These are phyloP conservation scores for Aureoboletus auriporus DNA, from an alignment of 768 basidiomycete genomes.

Conservation along the genomic window DNA sequence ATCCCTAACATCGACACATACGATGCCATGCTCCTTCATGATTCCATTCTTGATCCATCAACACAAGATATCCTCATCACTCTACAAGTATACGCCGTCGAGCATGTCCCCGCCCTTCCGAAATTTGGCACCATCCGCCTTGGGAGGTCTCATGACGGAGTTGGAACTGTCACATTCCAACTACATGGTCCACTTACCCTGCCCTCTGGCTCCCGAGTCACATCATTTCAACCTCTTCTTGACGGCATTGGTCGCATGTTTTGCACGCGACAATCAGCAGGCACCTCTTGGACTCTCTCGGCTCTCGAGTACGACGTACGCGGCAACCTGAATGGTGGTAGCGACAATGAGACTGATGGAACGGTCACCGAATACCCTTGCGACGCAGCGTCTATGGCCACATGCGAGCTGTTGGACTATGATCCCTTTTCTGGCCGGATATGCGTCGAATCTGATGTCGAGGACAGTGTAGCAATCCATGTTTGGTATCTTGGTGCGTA, in stretches of 20 bases:
- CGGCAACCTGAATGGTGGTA: not conserved
- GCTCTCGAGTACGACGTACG: not conserved
- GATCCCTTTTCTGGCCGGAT: no score
- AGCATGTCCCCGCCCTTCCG: not conserved
- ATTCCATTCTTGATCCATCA: constrained; percentile 4
- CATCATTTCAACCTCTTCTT: not conserved
- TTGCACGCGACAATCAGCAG: not conserved
- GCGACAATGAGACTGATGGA: not conserved
- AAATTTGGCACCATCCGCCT: not conserved
- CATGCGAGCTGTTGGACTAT: no score
- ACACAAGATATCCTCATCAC: constrained; percentile 11
- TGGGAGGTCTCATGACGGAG: not conserved
- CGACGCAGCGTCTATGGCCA: no score
- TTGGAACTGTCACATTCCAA: not conserved
- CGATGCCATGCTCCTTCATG: constrained; percentile 7
- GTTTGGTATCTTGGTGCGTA: no score
- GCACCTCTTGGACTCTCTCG: not conserved
- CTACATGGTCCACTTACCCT: not conserved
- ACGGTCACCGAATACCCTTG: not conserved
- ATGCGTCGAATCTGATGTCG: no score
- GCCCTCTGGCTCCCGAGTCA: not conserved
- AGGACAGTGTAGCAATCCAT: no score
- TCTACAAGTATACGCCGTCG: constrained; percentile 1
- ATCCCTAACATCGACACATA: constrained; percentile 1
- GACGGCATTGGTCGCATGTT: not conserved